phyloP scores from a whole-genome alignment of 2,329 filamentous ascomycete species.

The Hypomyces perniciosus region DNA sequence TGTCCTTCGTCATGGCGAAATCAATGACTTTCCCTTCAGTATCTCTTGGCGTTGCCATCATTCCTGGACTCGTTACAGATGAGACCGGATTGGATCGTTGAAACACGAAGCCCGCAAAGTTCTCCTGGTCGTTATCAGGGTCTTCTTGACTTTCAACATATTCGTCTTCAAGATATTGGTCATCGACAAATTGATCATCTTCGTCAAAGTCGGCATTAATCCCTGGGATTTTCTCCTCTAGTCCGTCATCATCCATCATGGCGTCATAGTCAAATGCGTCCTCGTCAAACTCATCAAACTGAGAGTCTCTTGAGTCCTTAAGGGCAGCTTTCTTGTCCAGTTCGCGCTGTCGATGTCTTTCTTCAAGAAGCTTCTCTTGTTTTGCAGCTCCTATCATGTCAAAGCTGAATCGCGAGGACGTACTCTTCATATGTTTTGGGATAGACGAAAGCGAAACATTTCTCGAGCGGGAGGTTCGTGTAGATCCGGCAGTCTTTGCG shows the following conservation, averaged over 20 bases:
- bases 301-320: conserved; percentile 40
- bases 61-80: conserved; percentile 44
- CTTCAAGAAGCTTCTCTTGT: conserved; percentile 64
- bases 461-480: conserved; percentile 38
- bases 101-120: conserved; percentile 55
- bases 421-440: conserved; percentile 66
- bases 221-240: conserved; percentile 62
- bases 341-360: conserved; percentile 62
- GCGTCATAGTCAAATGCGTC: conserved; percentile 56
- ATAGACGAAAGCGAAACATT: conserved; percentile 49
- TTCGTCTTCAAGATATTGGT: conserved; percentile 27
- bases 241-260: conserved; percentile 58
- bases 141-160: conserved; percentile 29
- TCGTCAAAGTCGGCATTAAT: conserved; percentile 44
- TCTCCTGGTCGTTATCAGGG: conserved; percentile 52
- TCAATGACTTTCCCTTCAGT: conserved; percentile 48
- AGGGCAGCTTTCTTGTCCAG: conserved; percentile 50
- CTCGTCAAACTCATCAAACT: conserved; percentile 58
- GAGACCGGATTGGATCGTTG: conserved; percentile 49
- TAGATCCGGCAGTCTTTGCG: conserved; percentile 20
- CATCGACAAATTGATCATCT: conserved; percentile 36
- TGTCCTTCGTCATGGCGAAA: conserved; percentile 47
- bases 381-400: conserved; percentile 68
- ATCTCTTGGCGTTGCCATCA: conserved; percentile 50
- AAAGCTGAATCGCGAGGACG: conserved; percentile 75